Conservation (phyloP, 495 filamentous ascomycete genomes). For the Beverwykella pulmonaria region DNA sequence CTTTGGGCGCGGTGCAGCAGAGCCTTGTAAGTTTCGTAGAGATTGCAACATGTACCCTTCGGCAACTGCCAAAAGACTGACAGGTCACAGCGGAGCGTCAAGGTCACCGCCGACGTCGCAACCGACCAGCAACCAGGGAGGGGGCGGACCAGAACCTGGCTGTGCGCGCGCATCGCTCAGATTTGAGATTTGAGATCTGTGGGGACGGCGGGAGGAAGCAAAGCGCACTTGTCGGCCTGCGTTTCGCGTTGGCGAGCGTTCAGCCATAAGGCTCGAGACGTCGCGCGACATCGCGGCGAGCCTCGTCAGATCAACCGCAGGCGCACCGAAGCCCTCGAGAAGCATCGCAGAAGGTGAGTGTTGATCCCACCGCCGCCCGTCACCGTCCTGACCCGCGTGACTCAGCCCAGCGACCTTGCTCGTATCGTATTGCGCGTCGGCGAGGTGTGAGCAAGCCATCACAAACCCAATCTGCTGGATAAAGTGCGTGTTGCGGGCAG, state of each 20-base stretch:
- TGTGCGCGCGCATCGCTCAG: constrained; percentile 22
- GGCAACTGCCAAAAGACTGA: constrained; percentile 29
- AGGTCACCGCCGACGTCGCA: constrained; percentile 25
- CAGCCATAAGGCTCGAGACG: constrained; percentile 12
- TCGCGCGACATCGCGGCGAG: not conserved
- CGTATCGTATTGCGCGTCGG: constrained; percentile 8
- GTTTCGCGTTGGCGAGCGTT: constrained; percentile 15
- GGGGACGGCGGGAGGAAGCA: constrained; percentile 36
- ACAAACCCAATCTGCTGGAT: constrained; percentile 39
- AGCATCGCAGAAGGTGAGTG: not conserved
- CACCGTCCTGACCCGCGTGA: not conserved
- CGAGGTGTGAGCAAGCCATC: constrained; percentile 20
- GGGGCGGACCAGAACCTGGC: constrained; percentile 25
- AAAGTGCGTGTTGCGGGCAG: constrained; percentile 39
- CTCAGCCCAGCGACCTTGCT: constrained; percentile 10
- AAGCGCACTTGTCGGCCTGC: constrained; percentile 25
- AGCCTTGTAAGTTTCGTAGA: constrained; percentile 39
- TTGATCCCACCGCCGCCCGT: not conserved
- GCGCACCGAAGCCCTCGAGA: not conserved
- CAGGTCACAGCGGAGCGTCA: constrained; percentile 23
- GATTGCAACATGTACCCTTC: constrained; percentile 27
- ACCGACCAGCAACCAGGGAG: constrained; percentile 23
- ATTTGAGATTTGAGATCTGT: constrained; percentile 34
- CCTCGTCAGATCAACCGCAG: not conserved
- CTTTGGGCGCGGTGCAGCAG: constrained; percentile 27